Evolutionary conservation across 1,139 yeast genomes (phyloP).

Genomic region (Pichia sp.): DNA sequence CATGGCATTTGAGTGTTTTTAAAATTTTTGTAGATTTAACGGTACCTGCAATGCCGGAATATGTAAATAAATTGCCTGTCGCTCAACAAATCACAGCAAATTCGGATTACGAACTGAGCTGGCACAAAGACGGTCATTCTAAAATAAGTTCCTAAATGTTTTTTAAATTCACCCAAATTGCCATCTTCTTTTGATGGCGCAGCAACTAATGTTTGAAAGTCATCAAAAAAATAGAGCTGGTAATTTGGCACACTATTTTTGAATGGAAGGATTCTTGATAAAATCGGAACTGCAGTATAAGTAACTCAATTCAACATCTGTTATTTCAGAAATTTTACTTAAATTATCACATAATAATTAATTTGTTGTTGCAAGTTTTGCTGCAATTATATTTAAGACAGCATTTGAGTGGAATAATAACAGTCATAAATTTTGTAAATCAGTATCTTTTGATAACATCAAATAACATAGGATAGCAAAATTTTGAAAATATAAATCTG

Average conservation of each 20-base stretch:
- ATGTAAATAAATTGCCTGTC: no score
- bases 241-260: not conserved
- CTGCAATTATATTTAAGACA: slow-evolving; percentile 38
- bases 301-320: slow-evolving; percentile 25
- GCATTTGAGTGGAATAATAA: slow-evolving; percentile 8
- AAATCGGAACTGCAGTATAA: slow-evolving; percentile 3
- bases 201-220: not conserved
- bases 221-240: not conserved
- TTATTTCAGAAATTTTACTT: slow-evolving; percentile 30
- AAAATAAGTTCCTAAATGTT: no score
- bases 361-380: slow-evolving; percentile 30
- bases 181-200: not conserved
- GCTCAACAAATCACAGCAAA: no score
- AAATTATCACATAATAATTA: slow-evolving; percentile 29
- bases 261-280: not conserved
- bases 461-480: slow-evolving; percentile 27
- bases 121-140: no score
- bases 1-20: no score
- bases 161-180: not conserved
- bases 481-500: slow-evolving; percentile 27
- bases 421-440: slow-evolving; percentile 9
- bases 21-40: no score
- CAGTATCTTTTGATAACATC: slow-evolving; percentile 6
- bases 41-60: no score
- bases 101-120: no score